A percentile compares a stretch with the other conserved stretches of the same genome.
Conservation (phyloP, 805 yeast species). For the Saccharomycopsis fibuligera region DNA sequence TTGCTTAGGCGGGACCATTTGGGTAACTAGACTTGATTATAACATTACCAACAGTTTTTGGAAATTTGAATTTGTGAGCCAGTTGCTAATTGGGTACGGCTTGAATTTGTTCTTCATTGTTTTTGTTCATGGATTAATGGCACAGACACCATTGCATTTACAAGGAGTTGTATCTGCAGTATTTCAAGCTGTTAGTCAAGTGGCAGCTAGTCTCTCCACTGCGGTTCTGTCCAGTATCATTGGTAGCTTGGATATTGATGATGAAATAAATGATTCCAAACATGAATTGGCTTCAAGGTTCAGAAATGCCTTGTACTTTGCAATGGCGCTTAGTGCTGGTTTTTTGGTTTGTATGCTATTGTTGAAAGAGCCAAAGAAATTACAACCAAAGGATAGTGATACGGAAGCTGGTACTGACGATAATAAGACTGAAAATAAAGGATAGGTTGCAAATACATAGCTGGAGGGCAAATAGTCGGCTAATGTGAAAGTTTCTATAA, state of each 20-base stretch:
- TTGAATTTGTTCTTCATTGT: constrained; percentile 31
- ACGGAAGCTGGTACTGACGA: background rate
- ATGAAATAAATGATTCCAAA: background rate
- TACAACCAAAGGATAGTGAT: background rate
- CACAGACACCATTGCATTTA: constrained; percentile 31
- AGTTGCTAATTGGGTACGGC: constrained; percentile 25
- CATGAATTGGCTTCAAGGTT: background rate
- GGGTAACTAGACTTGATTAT: constrained; percentile 11
- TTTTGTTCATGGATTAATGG: constrained; percentile 29
- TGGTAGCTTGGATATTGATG: constrained; percentile 20
- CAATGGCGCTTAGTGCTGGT: background rate
- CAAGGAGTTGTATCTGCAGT: constrained; percentile 37
- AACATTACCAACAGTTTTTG: constrained; percentile 4
- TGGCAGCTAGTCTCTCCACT: constrained; percentile 29
- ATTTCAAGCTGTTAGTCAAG: constrained; percentile 32
- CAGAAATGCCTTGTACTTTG: constrained; percentile 6
- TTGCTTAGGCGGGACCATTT: constrained; percentile 19
- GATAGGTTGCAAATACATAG: no score
- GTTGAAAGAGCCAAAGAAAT: background rate
- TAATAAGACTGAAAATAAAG: background rate
- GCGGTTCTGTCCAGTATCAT: constrained; percentile 27
- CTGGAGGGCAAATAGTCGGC: no score
- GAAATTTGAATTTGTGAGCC: constrained; percentile 18
- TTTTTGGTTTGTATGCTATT: background rate
- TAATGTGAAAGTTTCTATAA: no score